Conservation (phyloP, 192 early-diverging fungal species). For the Coemansia asiatica region DNA sequence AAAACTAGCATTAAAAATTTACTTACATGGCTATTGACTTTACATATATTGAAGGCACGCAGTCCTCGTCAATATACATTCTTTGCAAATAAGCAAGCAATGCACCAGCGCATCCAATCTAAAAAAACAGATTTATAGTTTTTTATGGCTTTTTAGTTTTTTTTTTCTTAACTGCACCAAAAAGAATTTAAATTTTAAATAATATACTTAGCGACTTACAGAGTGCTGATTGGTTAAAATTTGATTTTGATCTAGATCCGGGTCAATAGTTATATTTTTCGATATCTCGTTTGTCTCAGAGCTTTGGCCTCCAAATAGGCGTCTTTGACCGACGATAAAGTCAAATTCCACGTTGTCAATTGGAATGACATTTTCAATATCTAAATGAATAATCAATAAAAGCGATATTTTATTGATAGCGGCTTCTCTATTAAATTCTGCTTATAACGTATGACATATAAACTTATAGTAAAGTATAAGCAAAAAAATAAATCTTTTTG, state of each 20-base stretch:
- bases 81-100: constrained; percentile 28
- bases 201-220: not conserved
- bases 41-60: not conserved
- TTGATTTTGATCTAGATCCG: not conserved
- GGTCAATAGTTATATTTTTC: not conserved
- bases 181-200: not conserved
- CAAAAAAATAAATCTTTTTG: no score
- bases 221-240: not conserved
- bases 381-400: not conserved
- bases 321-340: not conserved
- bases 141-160: no score
- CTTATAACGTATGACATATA: no score
- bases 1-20: constrained; percentile 14
- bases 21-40: constrained; percentile 18
- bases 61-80: not conserved
- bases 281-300: not conserved
- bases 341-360: not conserved
- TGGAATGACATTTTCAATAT: not conserved
- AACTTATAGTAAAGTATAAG: no score
- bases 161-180: no score
- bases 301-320: not conserved
- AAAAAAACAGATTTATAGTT: constrained; percentile 1
- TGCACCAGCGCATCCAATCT: constrained; percentile 44
- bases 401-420: no score
- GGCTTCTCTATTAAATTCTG: no score